phyloP scores from a whole-genome alignment of 257 asterid species.

The Leptodermis oblonga region DNA sequence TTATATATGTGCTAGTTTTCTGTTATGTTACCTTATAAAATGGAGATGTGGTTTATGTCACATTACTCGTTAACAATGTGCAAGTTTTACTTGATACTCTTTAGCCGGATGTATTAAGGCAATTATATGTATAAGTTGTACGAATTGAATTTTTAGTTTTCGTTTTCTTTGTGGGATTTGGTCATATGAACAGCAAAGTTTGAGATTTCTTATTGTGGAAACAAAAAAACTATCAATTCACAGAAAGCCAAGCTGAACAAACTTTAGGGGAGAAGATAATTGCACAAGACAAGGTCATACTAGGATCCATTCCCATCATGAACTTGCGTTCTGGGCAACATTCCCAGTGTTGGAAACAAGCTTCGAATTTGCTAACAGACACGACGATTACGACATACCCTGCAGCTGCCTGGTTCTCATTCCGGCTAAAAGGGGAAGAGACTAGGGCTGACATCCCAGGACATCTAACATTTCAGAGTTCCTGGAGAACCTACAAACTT shows the following conservation, averaged over 20 bases:
- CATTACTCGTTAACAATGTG: neutral
- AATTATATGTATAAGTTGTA: too few relatives aligned
- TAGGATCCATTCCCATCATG: constrained; percentile 49
- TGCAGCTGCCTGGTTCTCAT: constrained; percentile 31
- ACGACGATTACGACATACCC: constrained; percentile 16
- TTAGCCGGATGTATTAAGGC: too few relatives aligned
- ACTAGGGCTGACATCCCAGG: constrained; percentile 30
- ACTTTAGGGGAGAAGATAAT: neutral
- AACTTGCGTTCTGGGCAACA: constrained; percentile 21
- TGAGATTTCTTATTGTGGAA: neutral
- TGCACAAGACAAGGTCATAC: constrained; percentile 16
- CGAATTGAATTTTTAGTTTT: too few relatives aligned
- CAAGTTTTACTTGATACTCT: neutral
- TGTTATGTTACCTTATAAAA: neutral
- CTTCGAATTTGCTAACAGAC: constrained; percentile 18
- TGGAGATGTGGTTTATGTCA: neutral
- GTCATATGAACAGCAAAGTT: neutral
- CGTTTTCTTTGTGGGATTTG: neutral
- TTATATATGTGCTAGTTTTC: neutral
- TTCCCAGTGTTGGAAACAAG: constrained; percentile 25
- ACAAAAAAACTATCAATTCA: too few relatives aligned
- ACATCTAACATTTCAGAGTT: constrained; percentile 31
- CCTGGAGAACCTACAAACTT: constrained; percentile 20
- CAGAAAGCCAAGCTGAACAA: too few relatives aligned
- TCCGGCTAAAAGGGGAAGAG: constrained; percentile 52